Conservation (phyloP, 352 stramenopile species). For the Blastocystis sp. region DNA sequence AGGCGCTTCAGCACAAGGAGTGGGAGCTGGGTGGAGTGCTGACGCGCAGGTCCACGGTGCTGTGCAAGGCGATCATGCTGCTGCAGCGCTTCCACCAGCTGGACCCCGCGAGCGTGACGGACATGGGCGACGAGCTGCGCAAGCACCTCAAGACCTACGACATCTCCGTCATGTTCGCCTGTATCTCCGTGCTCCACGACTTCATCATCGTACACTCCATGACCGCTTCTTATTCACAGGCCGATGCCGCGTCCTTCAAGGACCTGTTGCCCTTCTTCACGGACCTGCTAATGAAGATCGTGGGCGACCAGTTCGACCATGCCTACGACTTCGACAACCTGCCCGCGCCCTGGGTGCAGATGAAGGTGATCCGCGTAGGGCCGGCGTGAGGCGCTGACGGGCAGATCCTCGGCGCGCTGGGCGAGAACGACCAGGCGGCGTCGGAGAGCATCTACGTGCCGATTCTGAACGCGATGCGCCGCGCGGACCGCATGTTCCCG, state of each 20-base stretch:
- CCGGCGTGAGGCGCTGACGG: slow-evolving; percentile 77
- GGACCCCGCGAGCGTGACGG: slow-evolving; percentile 83
- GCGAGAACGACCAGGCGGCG: slow-evolving; percentile 85
- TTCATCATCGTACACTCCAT: slow-evolving; percentile 73
- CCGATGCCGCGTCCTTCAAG: slow-evolving; percentile 88
- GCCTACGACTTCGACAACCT: slow-evolving; percentile 99
- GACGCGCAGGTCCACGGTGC: slow-evolving; percentile 75
- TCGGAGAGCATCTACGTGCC: slow-evolving; percentile 99
- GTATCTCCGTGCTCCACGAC: slow-evolving; percentile 87
- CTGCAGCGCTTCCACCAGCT: slow-evolving; percentile 97
- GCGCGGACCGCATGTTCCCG: slow-evolving; percentile 91
- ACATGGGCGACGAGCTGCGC: slow-evolving; percentile 85
- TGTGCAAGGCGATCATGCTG: slow-evolving; percentile 97
- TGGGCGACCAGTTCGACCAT: slow-evolving; percentile 90
- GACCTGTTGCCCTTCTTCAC: slow-evolving; percentile 96
- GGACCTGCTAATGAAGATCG: slow-evolving; percentile 98
- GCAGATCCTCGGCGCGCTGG: slow-evolving; percentile 89
- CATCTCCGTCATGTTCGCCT: slow-evolving; percentile 93
- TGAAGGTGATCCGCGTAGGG: slow-evolving; percentile 63
- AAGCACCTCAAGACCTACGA: slow-evolving; percentile 94
- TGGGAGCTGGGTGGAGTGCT: slow-evolving; percentile 74
- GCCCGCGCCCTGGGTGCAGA: slow-evolving; percentile 94
- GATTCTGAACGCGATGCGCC: slow-evolving; percentile 92
- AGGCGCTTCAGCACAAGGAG: slow-evolving; percentile 88
- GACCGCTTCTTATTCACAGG: slow-evolving; percentile 69